Conservation (phyloP, 2,329 filamentous ascomycete species). For the Cordyceps farinosa region DNA sequence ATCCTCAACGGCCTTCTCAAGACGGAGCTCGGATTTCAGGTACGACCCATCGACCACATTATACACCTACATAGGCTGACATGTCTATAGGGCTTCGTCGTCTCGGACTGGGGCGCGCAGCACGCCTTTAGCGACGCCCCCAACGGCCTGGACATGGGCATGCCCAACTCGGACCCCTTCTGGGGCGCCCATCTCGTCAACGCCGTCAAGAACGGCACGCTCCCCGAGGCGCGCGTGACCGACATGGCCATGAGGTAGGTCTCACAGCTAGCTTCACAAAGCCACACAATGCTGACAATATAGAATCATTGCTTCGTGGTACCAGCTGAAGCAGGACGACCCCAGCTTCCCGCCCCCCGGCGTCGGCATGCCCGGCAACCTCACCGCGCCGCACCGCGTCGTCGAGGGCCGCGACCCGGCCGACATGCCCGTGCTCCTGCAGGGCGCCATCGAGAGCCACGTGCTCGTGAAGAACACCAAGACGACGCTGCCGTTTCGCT, state of each 20-base stretch:
- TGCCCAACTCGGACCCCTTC: slow-evolving; percentile 48
- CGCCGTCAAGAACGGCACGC: slow-evolving; percentile 57
- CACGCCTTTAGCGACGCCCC: slow-evolving; percentile 60
- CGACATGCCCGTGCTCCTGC: slow-evolving; percentile 39
- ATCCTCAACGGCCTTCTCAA: slow-evolving; percentile 65
- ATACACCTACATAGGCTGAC: neutral
- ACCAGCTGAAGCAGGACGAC: slow-evolving; percentile 50
- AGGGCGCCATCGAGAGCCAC: slow-evolving; percentile 59
- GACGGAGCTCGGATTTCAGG: slow-evolving; percentile 54
- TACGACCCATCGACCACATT: neutral
- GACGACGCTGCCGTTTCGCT: slow-evolving; percentile 50
- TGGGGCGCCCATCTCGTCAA: slow-evolving; percentile 54
- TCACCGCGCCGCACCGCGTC: slow-evolving; percentile 48
- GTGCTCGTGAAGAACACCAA: slow-evolving; percentile 62
- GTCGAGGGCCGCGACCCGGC: slow-evolving; percentile 52
- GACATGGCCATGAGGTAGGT: slow-evolving; percentile 54
- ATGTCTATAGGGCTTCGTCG: slow-evolving; percentile 53
- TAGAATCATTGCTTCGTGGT: slow-evolving; percentile 52
- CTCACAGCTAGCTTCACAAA: neutral
- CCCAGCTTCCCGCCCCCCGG: slow-evolving; percentile 43
- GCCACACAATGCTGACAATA: neutral
- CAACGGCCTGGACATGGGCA: slow-evolving; percentile 68
- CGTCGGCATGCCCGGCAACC: slow-evolving; percentile 48
- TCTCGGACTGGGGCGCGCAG: slow-evolving; percentile 66
- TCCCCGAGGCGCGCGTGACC: slow-evolving; percentile 52